Evolutionary conservation across 768 basidiomycete genomes (phyloP), one percentile per base, ranked within the genome.

Genomic region (Trichaptum fuscoviolaceum): DNA sequence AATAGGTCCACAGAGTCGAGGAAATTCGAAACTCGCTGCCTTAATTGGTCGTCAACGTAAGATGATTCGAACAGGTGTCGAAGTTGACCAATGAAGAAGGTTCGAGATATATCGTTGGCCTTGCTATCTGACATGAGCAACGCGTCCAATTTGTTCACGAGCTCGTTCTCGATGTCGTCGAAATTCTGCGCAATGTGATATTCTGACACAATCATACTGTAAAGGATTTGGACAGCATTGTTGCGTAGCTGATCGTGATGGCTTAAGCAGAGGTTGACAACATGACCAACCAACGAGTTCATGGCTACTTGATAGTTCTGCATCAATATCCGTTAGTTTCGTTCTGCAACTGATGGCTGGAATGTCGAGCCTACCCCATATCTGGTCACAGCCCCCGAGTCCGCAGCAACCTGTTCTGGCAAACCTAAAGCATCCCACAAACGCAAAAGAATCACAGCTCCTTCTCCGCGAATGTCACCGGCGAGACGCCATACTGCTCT

Each of bases 401-500:
- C 81, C 52, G 78, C 81, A 24, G 83, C 81, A 24, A 82, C 75
- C 63, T 87, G 80, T 67, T 91, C 87, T 7, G 87, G 85, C 85
- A 89, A 90, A 3, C 90, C 92, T 24, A 99, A 82, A 1, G 92
- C 87, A 71, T 91, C 86, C 96, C 96, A 99, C 6, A 96, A 78
- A 35, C 83, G 86, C 18, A 90, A 76, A 59, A 98, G 76, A 65
- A 96, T 87, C 7, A 85, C 80, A 1, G 95, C 91, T 18, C 95
- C 96, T 75, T 96, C 92, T 10, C 95, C 95, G 25, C 96, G 87
- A 71, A 98, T 87, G 77, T 99, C 96, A 27, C 95, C 95, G 6
- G 92, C 94, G n/a, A 98, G 85, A 42, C 93, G 86, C 96, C 96
- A 98, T 10, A 96, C 92, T 2, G 96, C 92, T 58, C 96, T 88